A percentile compares a stretch with the other conserved stretches of the same genome.
These are phyloP conservation scores for Phytophthora chlamydospora DNA, from an alignment of 352 stramenopile species.

Conservation along the genomic window DNA sequence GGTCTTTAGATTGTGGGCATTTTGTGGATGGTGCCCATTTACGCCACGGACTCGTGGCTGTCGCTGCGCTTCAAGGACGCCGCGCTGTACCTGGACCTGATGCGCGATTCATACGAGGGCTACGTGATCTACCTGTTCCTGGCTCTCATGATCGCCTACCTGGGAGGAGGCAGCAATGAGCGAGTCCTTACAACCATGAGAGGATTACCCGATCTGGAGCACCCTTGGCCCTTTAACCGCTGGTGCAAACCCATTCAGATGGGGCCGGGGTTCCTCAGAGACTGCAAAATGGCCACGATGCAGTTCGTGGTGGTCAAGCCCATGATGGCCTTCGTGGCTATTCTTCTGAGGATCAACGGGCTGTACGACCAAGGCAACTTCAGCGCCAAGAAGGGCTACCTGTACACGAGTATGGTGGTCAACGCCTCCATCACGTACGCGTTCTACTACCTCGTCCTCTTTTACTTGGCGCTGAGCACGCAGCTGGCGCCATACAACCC, in stretches of 20 bases:
- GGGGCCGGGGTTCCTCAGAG: constrained; percentile 87
- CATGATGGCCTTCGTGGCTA: constrained; percentile 88
- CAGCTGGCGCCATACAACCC: constrained; percentile 94
- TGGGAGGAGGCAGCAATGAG: constrained; percentile 93
- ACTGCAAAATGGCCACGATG: constrained; percentile 96
- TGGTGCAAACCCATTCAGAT: constrained; percentile 77
- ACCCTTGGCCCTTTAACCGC: constrained; percentile 77
- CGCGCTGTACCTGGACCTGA: constrained; percentile 92
- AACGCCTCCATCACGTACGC: constrained; percentile 97
- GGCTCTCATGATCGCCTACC: constrained; percentile 95
- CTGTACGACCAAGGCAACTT: constrained; percentile 90
- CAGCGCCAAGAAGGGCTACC: constrained; percentile 76
- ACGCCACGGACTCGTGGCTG: constrained; percentile 96
- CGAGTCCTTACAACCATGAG: constrained; percentile 61
- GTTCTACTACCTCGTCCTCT: constrained; percentile 97
- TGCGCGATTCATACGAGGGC: constrained; percentile 98
- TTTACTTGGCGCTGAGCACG: constrained; percentile 94
- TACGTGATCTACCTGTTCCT: constrained; percentile 99
- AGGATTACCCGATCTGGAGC: constrained; percentile 65
- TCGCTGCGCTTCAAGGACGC: constrained; percentile 95
- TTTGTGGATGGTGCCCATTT: constrained; percentile 99
- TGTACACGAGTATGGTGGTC: constrained; percentile 94
- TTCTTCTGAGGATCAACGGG: constrained; percentile 84
- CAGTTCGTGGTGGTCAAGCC: constrained; percentile 97
- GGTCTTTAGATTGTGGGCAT: constrained; percentile 94